Conservation (phyloP, 192 early-diverging fungal genomes). For the Coemansia sp. region DNA sequence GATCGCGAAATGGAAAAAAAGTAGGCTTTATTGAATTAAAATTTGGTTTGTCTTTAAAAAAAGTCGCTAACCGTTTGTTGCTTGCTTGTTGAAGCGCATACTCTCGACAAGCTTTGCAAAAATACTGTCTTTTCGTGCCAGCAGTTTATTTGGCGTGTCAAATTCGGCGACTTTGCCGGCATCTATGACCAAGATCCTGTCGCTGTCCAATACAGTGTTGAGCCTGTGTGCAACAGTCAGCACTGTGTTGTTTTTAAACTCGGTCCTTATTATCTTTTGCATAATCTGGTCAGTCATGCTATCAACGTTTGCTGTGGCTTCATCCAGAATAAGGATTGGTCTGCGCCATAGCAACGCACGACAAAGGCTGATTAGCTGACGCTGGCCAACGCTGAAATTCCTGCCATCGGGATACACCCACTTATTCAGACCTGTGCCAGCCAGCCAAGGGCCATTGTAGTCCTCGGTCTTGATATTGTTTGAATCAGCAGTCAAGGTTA, state of each 20-base stretch:
- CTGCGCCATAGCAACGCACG: conserved; percentile 65
- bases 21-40: no score
- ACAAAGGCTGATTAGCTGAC: conserved; percentile 73
- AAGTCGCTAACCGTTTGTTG: no score
- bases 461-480: not conserved
- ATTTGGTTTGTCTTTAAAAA: no score
- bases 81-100: not conserved
- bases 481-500: not conserved
- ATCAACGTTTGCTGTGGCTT: conserved; percentile 55
- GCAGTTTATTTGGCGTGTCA: conserved; percentile 19
- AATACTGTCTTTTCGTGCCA: not conserved
- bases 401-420: not conserved
- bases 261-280: conserved; percentile 56
- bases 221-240: conserved; percentile 64
- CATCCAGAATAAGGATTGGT: conserved; percentile 63
- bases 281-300: conserved; percentile 50
- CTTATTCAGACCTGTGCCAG: conserved; percentile 58
- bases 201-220: conserved; percentile 58
- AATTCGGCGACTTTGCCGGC: conserved; percentile 55
- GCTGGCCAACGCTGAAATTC: conserved; percentile 30
- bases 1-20: not conserved
- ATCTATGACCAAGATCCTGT: conserved; percentile 59
- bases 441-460: conserved; percentile 40
- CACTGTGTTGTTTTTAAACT: conserved; percentile 59
- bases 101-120: conserved; percentile 8